Evolutionary conservation across 2,329 filamentous ascomycete species (phyloP), one percentile per base, ranked within the genome.

Genomic region (Cytospora leucostoma): DNA sequence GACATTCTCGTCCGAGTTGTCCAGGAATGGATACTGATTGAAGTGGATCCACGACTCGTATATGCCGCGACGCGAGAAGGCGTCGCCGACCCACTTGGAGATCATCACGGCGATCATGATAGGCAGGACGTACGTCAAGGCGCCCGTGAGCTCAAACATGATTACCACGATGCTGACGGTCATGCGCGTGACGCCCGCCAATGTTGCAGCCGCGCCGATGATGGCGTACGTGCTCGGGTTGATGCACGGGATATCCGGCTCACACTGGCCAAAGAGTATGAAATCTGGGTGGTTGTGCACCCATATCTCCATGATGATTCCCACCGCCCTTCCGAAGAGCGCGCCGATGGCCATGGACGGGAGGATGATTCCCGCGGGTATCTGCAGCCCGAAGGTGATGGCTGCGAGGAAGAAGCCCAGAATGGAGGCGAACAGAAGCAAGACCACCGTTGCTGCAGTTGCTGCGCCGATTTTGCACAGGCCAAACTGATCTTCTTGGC

Each of bases 61-160:
- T 76, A 99, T 98, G 68, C 95, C 93, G 56, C 90, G 87, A 62
- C 92, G 91, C 33, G 92, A 93, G 75, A 99, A 93, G 56, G 93
- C 94, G 75, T 99, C 95, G 71, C 93, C 95, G 33, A 97, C 92
- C 95, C 95, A 99, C 79, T 99, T 99, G 67, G 91, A 91, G 52
- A 98, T 84, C 93, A 99, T 96, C 72, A 99, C 95, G 51, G 93
- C 93, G 67, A 99, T 91, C 95, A 99, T 99, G 75, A 98, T 99
- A 61, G 95, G 95, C 8, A 99, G 86, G 56, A 99, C 94, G 73
- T 98, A 98, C 0, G 93, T 96, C 34, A 99, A 83, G 1, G 95
- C 95, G 59, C 95, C 95, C 0, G 95, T 99, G 62, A 99, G 88
- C 79, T 99, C 95, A 72, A 99, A 99, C 90, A 97, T 97, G 78